Evolutionary conservation across 106 monocot species (phyloP), one percentile per base, ranked within the genome.

Genomic region (Acanthochlamys bracteata): DNA sequence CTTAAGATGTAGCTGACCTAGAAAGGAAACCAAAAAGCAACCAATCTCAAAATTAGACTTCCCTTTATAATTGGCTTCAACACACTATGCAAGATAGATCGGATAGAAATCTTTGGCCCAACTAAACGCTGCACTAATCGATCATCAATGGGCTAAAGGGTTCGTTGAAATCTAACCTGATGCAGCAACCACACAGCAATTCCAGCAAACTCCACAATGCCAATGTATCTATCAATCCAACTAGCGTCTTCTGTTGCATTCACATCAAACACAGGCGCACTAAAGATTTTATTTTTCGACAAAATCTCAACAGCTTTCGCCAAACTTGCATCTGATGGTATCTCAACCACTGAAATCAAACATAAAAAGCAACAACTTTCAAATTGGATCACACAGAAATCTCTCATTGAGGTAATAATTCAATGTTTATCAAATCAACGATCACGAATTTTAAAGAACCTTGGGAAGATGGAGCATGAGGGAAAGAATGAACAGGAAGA

Each of bases 161-260:
- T n/a, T n/a, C 2, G 12, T 49, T 49, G 1, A 4, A 12, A 49
- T 14, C 55, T 39, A 69, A 90, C 94, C 94, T 94, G 92, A 74
- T 92, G 86, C 63, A 92, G 79, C 65, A 87, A 81, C 92, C 92
- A 92, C 4, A 87, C 86, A 53, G 79, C 83, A 62, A 92, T 92
- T 64, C 92, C 86, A 25, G 86, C 86, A 73, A 92, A 87, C 67
- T 92, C 92, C 3, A 92, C 84, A 7, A 92, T 77, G 25, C 92
- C 92, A 40, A 92, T 76, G 49, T 92, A 92, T 64, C 74, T 71
- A 67, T 92, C 92, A 22, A 92, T 87, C 92, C 92, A 92, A 65
- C 79, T 84, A 25, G 92, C 76, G 73, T 92, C 77, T 56, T 79
- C 73, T 7, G 81, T 72, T 24, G 92, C 83, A 21, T 87, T 74